Percentiles rank a stretch among this genome's conserved stretches.
Conservation (phyloP, 257 asterid species). For the Gentiana macrophylla region DNA sequence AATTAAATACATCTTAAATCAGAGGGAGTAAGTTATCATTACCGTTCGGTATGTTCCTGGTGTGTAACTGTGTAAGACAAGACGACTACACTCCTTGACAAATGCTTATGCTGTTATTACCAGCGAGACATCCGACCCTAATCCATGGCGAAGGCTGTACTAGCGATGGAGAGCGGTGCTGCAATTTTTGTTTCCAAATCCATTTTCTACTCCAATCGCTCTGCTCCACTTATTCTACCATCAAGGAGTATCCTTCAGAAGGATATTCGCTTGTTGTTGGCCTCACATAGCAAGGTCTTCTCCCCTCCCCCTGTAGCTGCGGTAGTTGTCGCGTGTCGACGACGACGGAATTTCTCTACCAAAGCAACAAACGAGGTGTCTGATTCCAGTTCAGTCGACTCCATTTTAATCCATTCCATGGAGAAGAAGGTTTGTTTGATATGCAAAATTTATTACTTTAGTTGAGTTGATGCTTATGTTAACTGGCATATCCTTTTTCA, state of each 20-base stretch:
- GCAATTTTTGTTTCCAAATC: slow-evolving; percentile 25
- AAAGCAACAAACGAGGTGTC: slow-evolving; percentile 36
- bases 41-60: too few relatives aligned
- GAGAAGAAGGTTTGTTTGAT: slow-evolving; percentile 51
- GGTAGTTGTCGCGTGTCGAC: not conserved
- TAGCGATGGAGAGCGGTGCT: slow-evolving; percentile 44
- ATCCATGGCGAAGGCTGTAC: slow-evolving; percentile 32
- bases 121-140: too few relatives aligned
- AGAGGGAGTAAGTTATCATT: too few relatives aligned
- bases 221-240: slow-evolving; percentile 22
- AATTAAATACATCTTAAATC: too few relatives aligned
- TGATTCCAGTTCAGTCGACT: slow-evolving; percentile 32
- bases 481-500: too few relatives aligned
- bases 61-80: too few relatives aligned
- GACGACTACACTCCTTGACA: too few relatives aligned
- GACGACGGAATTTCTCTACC: slow-evolving; percentile 37
- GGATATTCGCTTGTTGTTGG: not conserved
- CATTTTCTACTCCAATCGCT: slow-evolving; percentile 11
- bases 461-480: too few relatives aligned
- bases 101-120: too few relatives aligned
- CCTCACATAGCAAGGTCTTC: slow-evolving; percentile 15
- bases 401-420: slow-evolving; percentile 69
- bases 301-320: not conserved
- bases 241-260: slow-evolving; percentile 1
- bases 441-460: too few relatives aligned